A percentile compares a stretch with the other conserved stretches of the same genome.
These are phyloP conservation scores for Penicillium glabrum DNA, from an alignment of 2,329 filamentous ascomycete genomes.

Conservation along the genomic window DNA sequence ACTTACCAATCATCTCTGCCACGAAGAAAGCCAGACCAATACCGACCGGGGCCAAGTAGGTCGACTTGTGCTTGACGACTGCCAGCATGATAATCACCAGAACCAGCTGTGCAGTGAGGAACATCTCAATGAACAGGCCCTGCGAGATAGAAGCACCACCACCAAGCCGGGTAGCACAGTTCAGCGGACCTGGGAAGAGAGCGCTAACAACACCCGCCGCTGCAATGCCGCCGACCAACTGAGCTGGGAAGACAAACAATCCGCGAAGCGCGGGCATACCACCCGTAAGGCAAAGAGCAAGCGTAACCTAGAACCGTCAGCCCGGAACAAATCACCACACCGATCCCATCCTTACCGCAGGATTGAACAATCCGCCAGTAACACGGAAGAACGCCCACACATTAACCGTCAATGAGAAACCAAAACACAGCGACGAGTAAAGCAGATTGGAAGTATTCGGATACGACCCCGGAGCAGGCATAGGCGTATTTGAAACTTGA, in stretches of 20 bases:
- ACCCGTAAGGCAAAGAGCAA: slow-evolving; percentile 61
- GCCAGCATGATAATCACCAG: slow-evolving; percentile 69
- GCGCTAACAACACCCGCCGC: slow-evolving; percentile 59
- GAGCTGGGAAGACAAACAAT: slow-evolving; percentile 54
- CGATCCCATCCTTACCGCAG: slow-evolving; percentile 37
- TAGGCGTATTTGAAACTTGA: slow-evolving; percentile 46
- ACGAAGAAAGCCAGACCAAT: slow-evolving; percentile 73
- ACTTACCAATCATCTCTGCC: slow-evolving; percentile 49
- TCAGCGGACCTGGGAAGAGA: slow-evolving; percentile 58
- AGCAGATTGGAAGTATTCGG: slow-evolving; percentile 40
- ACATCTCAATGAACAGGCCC: slow-evolving; percentile 67
- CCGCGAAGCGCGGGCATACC: slow-evolving; percentile 56
- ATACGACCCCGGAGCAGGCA: slow-evolving; percentile 29
- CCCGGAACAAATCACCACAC: background rate
- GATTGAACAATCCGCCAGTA: slow-evolving; percentile 54
- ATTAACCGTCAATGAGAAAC: slow-evolving; percentile 52
- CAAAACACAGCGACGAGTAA: slow-evolving; percentile 47
- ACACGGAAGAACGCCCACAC: slow-evolving; percentile 57
- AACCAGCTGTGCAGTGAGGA: slow-evolving; percentile 63
- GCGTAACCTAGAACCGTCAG: slow-evolving; percentile 45
- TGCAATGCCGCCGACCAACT: slow-evolving; percentile 60
- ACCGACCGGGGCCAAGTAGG: slow-evolving; percentile 68
- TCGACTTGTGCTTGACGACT: slow-evolving; percentile 71
- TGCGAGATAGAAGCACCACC: slow-evolving; percentile 54
- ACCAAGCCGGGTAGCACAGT: slow-evolving; percentile 58